Evolutionary conservation across 2,329 filamentous ascomycete genomes (phyloP), one percentile per base, ranked within the genome.

Genomic region (Furcasterigmium furcatum): DNA sequence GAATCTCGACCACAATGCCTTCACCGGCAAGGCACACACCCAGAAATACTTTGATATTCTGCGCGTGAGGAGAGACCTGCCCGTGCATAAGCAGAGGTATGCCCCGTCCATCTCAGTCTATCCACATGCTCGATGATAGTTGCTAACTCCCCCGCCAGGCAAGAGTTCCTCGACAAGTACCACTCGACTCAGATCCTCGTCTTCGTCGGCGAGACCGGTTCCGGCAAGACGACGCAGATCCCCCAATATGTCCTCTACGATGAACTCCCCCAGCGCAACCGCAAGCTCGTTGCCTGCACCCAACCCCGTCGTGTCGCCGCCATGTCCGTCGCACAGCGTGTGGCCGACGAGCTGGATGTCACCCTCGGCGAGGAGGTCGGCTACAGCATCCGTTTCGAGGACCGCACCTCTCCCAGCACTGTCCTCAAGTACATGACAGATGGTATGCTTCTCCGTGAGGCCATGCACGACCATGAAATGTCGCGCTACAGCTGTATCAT

Each of bases 341-440:
- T 99, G 25, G 91, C 95, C 22, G 84, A 96, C 61, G 94, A 99
- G 71, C 87, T 99, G 78, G 94, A 97, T 62, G 92, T 96, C 55
- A 83, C 79, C 48, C 79, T 99, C 21, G 94, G 94, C 48, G 84
- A 96, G 55, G 92, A 97, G 70, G 91, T 99, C 45, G 94, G 94
- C 67, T 99, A 97, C 74, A 97, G 89, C 66, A 97, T 99, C 65
- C 90, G 94, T 76, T 99, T 99, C 68, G 95, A 99, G 69, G 94
- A 99, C 66, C 88, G 84, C 72, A 97, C 94, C 1, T 81, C 87
- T 42, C 82, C 84, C 47, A 91, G 88, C 67, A 99, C 94, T 2
- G 82, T 95, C 50, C 81, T 99, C 63, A 99, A 99, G 75, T 99
- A 99, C 76, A 99, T 99, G 94, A 99, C 95, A 38, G 94, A 99